Evolutionary conservation across 2,329 filamentous ascomycete genomes (phyloP).

Genomic region (Cladosporium sp.): DNA sequence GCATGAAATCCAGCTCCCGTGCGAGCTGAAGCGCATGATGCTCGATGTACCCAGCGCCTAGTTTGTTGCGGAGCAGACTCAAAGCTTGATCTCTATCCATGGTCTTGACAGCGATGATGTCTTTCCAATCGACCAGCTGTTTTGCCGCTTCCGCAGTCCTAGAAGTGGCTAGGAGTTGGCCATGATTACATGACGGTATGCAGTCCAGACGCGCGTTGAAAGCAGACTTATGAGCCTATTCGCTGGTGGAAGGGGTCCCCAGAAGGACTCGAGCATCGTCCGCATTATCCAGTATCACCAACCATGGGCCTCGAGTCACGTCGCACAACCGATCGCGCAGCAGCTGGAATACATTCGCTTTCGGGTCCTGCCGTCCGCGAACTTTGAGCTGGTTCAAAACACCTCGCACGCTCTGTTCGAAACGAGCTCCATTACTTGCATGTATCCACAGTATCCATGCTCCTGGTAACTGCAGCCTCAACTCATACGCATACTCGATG

Average conservation of each 20-base stretch:
- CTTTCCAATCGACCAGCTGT: background rate
- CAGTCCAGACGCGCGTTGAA: background rate
- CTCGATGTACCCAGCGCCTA: background rate
- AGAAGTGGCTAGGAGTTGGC: background rate
- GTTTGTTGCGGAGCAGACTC: background rate
- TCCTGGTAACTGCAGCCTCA: constrained; percentile 16
- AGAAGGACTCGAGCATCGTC: background rate
- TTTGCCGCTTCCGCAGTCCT: background rate
- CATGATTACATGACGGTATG: background rate
- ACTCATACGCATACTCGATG: constrained; percentile 25
- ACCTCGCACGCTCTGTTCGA: constrained; percentile 25
- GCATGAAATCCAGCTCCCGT: constrained; percentile 35
- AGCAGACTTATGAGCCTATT: background rate
- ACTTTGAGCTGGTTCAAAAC: constrained; percentile 24
- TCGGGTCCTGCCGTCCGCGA: constrained; percentile 17
- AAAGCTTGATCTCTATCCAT: constrained; percentile 1
- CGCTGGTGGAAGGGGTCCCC: background rate
- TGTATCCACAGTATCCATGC: constrained; percentile 31
- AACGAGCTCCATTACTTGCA: constrained; percentile 27
- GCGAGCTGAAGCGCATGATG: background rate
- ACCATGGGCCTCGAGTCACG: constrained; percentile 13
- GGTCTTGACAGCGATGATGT: background rate
- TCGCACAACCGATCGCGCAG: constrained; percentile 25
- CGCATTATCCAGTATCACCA: constrained; percentile 6
- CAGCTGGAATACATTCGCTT: constrained; percentile 26